A percentile compares a stretch with the other conserved stretches of the same genome.
These are phyloP conservation scores for Hysterium pulicare DNA, from an alignment of 2,329 filamentous ascomycete species.

Conservation along the genomic window DNA sequence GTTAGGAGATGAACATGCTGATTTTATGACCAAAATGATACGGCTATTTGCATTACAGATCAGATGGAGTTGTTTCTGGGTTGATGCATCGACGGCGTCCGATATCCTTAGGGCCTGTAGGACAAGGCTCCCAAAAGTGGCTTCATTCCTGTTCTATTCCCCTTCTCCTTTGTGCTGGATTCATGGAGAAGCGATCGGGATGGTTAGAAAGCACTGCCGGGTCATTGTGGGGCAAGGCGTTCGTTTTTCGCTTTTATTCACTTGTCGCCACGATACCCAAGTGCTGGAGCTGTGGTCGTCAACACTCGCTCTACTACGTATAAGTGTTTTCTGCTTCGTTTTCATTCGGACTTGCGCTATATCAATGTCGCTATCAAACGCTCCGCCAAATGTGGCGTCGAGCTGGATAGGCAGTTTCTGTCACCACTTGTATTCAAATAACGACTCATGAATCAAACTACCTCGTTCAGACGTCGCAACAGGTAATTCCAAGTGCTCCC, in stretches of 20 bases:
- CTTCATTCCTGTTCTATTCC: slow-evolving; percentile 2
- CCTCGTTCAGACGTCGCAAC: neutral
- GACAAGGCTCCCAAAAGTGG: slow-evolving; percentile 5
- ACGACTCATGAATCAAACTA: neutral
- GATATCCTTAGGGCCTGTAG: slow-evolving; percentile 15
- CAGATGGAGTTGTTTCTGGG: slow-evolving; percentile 11
- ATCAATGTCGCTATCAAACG: slow-evolving; percentile 26
- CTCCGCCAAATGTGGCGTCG: slow-evolving; percentile 23
- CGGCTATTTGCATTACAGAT: slow-evolving; percentile 1
- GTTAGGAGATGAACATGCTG: neutral
- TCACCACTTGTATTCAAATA: slow-evolving; percentile 1
- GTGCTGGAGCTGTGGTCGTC: slow-evolving; percentile 31
- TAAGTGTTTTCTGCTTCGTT: neutral
- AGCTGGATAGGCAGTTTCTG: slow-evolving; percentile 22
- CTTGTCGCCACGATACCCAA: slow-evolving; percentile 29
- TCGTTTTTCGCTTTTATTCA: slow-evolving; percentile 10
- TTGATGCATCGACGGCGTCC: slow-evolving; percentile 31
- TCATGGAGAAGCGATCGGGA: neutral
- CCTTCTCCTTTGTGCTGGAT: neutral
- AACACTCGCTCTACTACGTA: slow-evolving; percentile 22
- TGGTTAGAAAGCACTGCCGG: neutral
- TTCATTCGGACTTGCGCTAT: neutral
- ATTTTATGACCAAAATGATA: slow-evolving; percentile 6
- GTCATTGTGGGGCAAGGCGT: slow-evolving; percentile 1
- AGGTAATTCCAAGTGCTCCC: neutral